Evolutionary conservation across 2,329 filamentous ascomycete species (phyloP).

Genomic region (Claviceps pusilla): DNA sequence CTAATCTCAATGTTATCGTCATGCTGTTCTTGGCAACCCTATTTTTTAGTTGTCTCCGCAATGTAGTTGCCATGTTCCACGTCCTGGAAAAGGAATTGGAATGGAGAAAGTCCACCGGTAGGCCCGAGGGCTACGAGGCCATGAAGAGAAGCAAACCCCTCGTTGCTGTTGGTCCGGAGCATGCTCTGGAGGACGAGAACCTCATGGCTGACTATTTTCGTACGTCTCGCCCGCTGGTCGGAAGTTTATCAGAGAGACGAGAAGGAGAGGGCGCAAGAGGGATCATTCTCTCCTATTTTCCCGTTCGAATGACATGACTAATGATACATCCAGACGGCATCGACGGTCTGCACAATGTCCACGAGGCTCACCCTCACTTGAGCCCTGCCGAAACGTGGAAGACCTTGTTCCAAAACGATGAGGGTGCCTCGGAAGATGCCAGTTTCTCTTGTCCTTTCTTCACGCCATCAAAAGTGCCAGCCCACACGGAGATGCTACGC

Average conservation of each 20-base stretch:
- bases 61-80: constrained; percentile 81
- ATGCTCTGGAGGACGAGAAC: constrained; percentile 69
- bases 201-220: constrained; percentile 79
- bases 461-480: constrained; percentile 54
- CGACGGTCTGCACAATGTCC: constrained; percentile 65
- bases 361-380: constrained; percentile 58
- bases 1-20: not conserved
- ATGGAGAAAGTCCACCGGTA: constrained; percentile 61
- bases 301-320: not conserved
- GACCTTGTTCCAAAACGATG: constrained; percentile 38
- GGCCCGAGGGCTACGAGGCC: constrained; percentile 54
- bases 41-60: constrained; percentile 59
- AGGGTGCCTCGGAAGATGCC: constrained; percentile 21
- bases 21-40: not conserved
- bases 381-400: constrained; percentile 62
- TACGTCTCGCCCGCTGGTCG: constrained; percentile 26
- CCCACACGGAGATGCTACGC: constrained; percentile 80
- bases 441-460: constrained; percentile 47
- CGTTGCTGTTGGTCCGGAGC: constrained; percentile 73
- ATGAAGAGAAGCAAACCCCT: constrained; percentile 62
- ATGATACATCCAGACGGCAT: constrained; percentile 42
- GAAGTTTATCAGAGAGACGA: not conserved
- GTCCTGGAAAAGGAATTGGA: constrained; percentile 76
- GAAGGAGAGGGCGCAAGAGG: not conserved
- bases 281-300: not conserved